phyloP scores from a whole-genome alignment of 257 asterid species.

The Leonotis leonurus region DNA sequence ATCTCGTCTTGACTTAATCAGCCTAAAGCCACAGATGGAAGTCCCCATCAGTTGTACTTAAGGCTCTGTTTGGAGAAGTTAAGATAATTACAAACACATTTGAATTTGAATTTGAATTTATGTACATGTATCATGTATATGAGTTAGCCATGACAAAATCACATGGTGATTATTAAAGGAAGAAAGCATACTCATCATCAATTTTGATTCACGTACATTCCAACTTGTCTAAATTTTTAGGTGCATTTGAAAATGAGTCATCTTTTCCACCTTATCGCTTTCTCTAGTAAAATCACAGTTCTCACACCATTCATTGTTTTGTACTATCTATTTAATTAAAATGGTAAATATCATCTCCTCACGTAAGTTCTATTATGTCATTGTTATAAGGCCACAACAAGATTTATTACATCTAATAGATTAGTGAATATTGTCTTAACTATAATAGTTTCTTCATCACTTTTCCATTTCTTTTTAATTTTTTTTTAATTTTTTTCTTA shows the following conservation, averaged over 20 bases:
- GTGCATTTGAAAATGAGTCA: background rate
- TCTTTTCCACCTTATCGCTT: background rate
- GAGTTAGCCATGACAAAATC: background rate
- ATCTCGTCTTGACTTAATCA: slow-evolving; percentile 6
- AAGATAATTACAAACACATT: slow-evolving; percentile 2
- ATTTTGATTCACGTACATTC: slow-evolving; percentile 8
- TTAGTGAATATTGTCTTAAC: too few species aligned
- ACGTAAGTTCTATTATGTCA: background rate
- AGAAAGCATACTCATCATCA: slow-evolving; percentile 11
- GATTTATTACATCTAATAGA: too few species aligned
- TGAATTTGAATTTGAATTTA: slow-evolving; percentile 4
- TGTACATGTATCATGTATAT: slow-evolving; percentile 11
- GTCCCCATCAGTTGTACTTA: background rate
- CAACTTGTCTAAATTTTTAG: background rate
- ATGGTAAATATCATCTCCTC: background rate
- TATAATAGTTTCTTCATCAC: too few species aligned
- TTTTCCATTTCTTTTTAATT: too few species aligned
- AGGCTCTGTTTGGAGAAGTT: slow-evolving; percentile 1
- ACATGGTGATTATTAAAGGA: slow-evolving; percentile 12
- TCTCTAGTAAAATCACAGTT: background rate
- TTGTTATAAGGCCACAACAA: too few species aligned
- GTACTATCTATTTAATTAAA: background rate
- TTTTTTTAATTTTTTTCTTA: too few species aligned
- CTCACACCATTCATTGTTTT: background rate
- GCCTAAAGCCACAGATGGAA: slow-evolving; percentile 1